phyloP scores from a whole-genome alignment of 768 basidiomycete genomes.

The Podaxis rugospora region DNA sequence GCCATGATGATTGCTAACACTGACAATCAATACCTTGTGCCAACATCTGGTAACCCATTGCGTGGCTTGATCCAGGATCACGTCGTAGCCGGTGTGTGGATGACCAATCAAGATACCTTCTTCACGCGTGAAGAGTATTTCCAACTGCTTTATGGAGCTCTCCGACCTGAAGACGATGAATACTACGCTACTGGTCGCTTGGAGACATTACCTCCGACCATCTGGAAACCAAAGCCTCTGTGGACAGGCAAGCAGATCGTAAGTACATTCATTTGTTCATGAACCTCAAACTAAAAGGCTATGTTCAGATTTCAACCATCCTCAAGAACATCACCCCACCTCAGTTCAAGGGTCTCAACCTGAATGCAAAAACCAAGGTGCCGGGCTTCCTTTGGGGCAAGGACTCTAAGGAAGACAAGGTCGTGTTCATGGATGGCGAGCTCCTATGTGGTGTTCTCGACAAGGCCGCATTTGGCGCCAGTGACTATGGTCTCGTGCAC shows the following conservation, averaged over 20 bases:
- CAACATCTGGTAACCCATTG: constrained; percentile 95
- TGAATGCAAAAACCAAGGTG: constrained; percentile 85
- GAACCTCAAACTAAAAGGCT: not conserved
- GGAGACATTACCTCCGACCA: constrained; percentile 81
- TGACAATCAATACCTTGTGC: constrained; percentile 98
- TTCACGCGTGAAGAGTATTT: constrained; percentile 95
- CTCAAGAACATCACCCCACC: constrained; percentile 87
- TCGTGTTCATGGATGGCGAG: constrained; percentile 90
- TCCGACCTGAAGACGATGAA: constrained; percentile 79
- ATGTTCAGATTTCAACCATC: constrained; percentile 82
- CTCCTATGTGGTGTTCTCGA: constrained; percentile 92
- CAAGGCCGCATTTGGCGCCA: constrained; percentile 96
- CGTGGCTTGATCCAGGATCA: constrained; percentile 99
- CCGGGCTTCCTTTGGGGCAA: constrained; percentile 82
- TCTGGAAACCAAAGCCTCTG: constrained; percentile 85
- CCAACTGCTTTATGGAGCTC: constrained; percentile 91
- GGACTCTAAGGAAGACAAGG: constrained; percentile 78
- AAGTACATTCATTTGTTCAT: constrained; percentile 22
- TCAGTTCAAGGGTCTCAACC: constrained; percentile 75
- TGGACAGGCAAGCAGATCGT: constrained; percentile 99
- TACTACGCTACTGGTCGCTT: constrained; percentile 55
- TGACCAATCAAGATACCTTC: constrained; percentile 94
- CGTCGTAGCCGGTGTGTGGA: constrained; percentile 98
- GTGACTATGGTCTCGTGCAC: constrained; percentile 94
- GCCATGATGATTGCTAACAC: constrained; percentile 94